Evolutionary conservation across 164 flowering plant genomes (phyloP).

Genomic region (Berberis thunbergii): DNA sequence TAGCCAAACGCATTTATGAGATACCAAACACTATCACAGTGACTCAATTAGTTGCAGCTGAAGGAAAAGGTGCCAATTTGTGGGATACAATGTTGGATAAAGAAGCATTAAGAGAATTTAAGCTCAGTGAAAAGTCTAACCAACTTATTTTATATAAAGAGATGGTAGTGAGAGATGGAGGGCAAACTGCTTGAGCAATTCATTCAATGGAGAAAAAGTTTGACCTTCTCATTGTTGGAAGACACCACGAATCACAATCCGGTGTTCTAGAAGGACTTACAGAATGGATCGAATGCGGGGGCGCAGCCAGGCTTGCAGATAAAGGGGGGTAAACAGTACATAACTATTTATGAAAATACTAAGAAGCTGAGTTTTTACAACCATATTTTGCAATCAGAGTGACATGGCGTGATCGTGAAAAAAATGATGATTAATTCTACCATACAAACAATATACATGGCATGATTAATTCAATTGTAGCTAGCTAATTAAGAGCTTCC

Average conservation of each 20-base stretch:
- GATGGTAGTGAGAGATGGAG: constrained; percentile 29
- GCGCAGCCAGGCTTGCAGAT: too few species aligned
- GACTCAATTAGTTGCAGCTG: constrained; percentile 13
- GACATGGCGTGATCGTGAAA: too few species aligned
- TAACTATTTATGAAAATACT: too few species aligned
- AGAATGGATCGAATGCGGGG: constrained; percentile 32
- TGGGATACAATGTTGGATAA: constrained; percentile 18
- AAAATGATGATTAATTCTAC: too few species aligned
- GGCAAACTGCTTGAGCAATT: constrained; percentile 11
- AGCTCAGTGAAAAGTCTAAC: constrained; percentile 11
- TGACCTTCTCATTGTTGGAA: constrained; percentile 41
- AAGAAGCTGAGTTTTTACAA: too few species aligned
- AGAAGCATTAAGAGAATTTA: constrained; percentile 16
- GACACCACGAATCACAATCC: constrained; percentile 26
- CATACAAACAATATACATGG: too few species aligned
- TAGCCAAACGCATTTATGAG: constrained; percentile 30
- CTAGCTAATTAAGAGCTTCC: too few species aligned
- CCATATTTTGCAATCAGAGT: too few species aligned
- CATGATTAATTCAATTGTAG: too few species aligned
- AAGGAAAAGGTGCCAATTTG: neutral
- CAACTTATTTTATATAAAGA: constrained; percentile 23
- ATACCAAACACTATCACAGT: constrained; percentile 22
- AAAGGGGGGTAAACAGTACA: too few species aligned
- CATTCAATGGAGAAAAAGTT: constrained; percentile 8
- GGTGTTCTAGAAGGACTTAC: constrained; percentile 17